Evolutionary conservation across 2,329 filamentous ascomycete species (phyloP), one percentile per base, ranked within the genome.

Genomic region (Stagonosporopsis cucurbitacearum): DNA sequence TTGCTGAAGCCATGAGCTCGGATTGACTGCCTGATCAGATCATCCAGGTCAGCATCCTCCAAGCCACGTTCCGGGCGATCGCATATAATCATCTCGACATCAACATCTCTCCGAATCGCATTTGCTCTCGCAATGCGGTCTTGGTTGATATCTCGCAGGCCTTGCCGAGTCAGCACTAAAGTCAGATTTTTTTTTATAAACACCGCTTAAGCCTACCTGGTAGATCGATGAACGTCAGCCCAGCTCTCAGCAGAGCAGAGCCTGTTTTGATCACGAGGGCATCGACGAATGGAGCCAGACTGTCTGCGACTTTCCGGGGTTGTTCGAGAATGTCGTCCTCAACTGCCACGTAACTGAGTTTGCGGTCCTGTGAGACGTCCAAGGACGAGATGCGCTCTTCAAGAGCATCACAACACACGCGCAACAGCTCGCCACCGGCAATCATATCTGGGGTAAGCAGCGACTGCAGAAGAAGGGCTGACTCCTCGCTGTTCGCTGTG

Each of bases 221-320:
- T 13, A 55, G 9, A 22, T 55, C 52, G 6, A 55, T 45, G 6
- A 55, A 55, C 15, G 52, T 55, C 33, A 55, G 26, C 12, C 52
- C 52, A 41, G 46, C 52, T 19, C 33, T 22, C 8, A 55, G 28
- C 1, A 55, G 39, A 28, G 45, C 39, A 26, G 19, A 23, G 26
- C 46, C 52, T 20, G 52, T 55, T 40, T 50, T 55, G 40, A 55
- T 55, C 12, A 55, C 45, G 13, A 55, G 17, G 12, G 44, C 50
- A 28, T 55, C 52, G 9, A 55, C 46, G 32, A 55, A 55, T 3
- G 45, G 52, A 2, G 52, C 52, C 13, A 55, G 19, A 12, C 3
- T 15, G 15, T 55, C 52, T 4, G 52, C 52, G 17, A 40, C 20
- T 3, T 11, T 20, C 15, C 46, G 52, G 9, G 49, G 9, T 12